Conservation (phyloP, 2,329 filamentous ascomycete genomes). For the Verticillium nubilum region DNA sequence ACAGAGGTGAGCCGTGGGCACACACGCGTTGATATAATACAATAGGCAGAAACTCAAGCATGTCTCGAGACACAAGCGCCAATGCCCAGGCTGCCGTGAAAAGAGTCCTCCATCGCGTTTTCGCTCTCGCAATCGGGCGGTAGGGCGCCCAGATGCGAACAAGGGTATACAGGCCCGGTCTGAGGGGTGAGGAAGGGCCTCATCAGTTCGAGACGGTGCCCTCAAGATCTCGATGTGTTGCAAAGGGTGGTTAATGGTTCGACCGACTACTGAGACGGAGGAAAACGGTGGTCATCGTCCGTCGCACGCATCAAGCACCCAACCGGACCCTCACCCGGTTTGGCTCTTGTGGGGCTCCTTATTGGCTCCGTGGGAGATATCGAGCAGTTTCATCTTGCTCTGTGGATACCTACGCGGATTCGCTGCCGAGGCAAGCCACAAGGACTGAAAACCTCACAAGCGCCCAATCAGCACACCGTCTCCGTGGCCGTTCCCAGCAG, state of each 20-base stretch:
- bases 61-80: neutral
- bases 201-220: neutral
- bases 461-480: neutral
- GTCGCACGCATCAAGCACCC: neutral
- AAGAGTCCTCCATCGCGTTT: neutral
- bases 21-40: neutral
- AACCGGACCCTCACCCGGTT: neutral
- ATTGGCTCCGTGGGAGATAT: neutral
- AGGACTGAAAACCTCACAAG: neutral
- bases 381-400: neutral
- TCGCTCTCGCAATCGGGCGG: neutral
- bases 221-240: neutral
- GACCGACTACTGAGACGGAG: neutral
- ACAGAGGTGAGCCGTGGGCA: neutral
- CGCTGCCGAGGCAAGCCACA: neutral
- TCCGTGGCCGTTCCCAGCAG: neutral
- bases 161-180: neutral
- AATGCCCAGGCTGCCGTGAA: neutral
- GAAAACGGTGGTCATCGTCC: neutral
- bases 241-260: neutral
- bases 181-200: neutral
- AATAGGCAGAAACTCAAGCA: neutral
- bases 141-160: neutral
- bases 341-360: neutral
- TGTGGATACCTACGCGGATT: neutral